Conservation (phyloP, 1,139 yeast species). For the Yamadazyma dushanensis region DNA sequence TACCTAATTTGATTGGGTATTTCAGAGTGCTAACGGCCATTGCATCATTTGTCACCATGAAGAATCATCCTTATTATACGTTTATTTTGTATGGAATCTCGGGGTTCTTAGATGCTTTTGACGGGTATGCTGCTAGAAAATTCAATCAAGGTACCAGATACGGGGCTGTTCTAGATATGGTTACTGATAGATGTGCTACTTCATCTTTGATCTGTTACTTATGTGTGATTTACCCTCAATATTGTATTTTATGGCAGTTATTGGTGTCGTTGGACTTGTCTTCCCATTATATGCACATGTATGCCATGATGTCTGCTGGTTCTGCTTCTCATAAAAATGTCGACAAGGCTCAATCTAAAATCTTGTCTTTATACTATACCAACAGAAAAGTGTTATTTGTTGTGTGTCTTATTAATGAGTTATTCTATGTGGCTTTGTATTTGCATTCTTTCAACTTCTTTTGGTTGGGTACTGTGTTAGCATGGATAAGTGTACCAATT, state of each 20-base stretch:
- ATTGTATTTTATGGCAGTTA: constrained; percentile 73
- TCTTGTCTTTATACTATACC: constrained; percentile 83
- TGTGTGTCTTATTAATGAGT: constrained; percentile 90
- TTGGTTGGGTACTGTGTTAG: constrained; percentile 69
- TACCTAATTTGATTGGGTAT: constrained; percentile 92
- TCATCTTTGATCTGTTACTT: constrained; percentile 85
- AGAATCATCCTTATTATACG: constrained; percentile 76
- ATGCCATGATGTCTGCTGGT: constrained; percentile 83
- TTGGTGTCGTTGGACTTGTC: constrained; percentile 87
- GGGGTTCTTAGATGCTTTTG: constrained; percentile 92
- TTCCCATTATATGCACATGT: constrained; percentile 98
- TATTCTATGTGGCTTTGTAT: constrained; percentile 88
- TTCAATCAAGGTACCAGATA: constrained; percentile 87
- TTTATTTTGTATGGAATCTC: constrained; percentile 79
- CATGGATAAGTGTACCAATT: constrained; percentile 71
- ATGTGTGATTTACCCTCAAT: constrained; percentile 73
- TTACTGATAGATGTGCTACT: constrained; percentile 96
- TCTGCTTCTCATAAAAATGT: constrained; percentile 83
- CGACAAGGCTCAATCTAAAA: constrained; percentile 65
- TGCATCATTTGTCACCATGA: constrained; percentile 79
- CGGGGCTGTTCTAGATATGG: constrained; percentile 99
- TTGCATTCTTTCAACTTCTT: constrained; percentile 65
- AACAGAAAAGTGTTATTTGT: constrained; percentile 79
- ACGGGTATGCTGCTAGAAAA: constrained; percentile 92
- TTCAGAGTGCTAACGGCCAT: constrained; percentile 79